These are phyloP conservation scores for Aspergillus haitiensis DNA, from an alignment of 495 filamentous ascomycete species.

Conservation along the genomic window DNA sequence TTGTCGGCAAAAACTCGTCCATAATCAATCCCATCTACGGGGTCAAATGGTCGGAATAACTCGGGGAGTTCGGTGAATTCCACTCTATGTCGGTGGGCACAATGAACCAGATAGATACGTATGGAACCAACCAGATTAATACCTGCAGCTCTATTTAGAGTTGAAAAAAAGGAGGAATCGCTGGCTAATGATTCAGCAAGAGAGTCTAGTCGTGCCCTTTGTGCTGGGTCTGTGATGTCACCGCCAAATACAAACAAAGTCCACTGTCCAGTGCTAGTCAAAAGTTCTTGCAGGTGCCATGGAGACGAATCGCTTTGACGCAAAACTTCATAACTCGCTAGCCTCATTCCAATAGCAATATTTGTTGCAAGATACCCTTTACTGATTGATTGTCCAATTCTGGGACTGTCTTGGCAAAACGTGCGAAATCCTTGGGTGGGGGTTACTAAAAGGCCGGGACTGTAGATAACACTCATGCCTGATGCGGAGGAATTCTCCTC, in stretches of 20 bases:
- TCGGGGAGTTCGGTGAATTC: slow-evolving; percentile 55
- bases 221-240: slow-evolving; percentile 41
- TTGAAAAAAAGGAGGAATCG: neutral
- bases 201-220: slow-evolving; percentile 39
- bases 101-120: slow-evolving; percentile 56
- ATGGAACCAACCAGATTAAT: slow-evolving; percentile 41
- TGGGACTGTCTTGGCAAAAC: slow-evolving; percentile 10
- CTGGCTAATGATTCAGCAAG: slow-evolving; percentile 25
- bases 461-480: slow-evolving; percentile 8
- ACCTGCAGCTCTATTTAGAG: slow-evolving; percentile 31
- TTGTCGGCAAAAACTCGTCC: slow-evolving; percentile 53
- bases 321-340: slow-evolving; percentile 43
- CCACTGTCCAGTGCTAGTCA: slow-evolving; percentile 44
- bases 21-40: slow-evolving; percentile 51
- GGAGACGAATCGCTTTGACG: slow-evolving; percentile 46
- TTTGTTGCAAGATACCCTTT: slow-evolving; percentile 33
- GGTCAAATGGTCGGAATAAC: slow-evolving; percentile 52
- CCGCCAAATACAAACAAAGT: slow-evolving; percentile 61
- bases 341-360: slow-evolving; percentile 44
- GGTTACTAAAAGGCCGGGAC: slow-evolving; percentile 2
- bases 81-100: slow-evolving; percentile 37
- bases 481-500: slow-evolving; percentile 14
- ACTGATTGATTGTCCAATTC: slow-evolving; percentile 2
- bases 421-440: slow-evolving; percentile 2
- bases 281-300: slow-evolving; percentile 35